Conservation (phyloP, 192 early-diverging fungal genomes). For the Umbelopsis sp. region DNA sequence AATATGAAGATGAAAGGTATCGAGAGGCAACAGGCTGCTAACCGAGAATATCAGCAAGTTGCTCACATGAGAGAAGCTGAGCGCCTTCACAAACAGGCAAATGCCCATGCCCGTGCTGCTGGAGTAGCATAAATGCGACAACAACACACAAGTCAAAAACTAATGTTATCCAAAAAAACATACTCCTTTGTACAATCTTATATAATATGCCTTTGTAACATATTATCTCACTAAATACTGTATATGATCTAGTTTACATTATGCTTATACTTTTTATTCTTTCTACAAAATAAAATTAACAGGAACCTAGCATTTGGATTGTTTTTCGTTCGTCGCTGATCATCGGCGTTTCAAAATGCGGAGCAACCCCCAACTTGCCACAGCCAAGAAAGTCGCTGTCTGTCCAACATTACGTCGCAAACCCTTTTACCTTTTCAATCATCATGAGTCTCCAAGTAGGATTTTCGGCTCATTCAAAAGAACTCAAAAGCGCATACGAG, state of each 20-base stretch:
- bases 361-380: background rate
- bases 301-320: background rate
- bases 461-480: slow-evolving; percentile 65
- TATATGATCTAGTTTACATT: background rate
- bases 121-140: background rate
- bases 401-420: background rate
- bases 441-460: slow-evolving; percentile 64
- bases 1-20: slow-evolving; percentile 13
- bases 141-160: background rate
- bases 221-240: background rate
- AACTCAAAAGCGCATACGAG: slow-evolving; percentile 64
- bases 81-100: background rate
- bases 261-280: too few relatives aligned
- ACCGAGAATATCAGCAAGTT: slow-evolving; percentile 7
- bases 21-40: slow-evolving; percentile 13
- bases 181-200: too few relatives aligned
- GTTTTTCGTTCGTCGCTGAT: background rate
- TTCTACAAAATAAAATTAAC: too few relatives aligned
- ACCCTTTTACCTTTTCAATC: slow-evolving; percentile 12
- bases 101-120: slow-evolving; percentile 15
- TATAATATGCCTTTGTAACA: background rate
- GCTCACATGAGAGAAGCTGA: slow-evolving; percentile 8
- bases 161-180: too few relatives aligned
- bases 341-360: slow-evolving; percentile 1
- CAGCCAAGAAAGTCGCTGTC: background rate